Evolutionary conservation across 768 basidiomycete genomes (phyloP).

Genomic region (Agaricus subrufescens): DNA sequence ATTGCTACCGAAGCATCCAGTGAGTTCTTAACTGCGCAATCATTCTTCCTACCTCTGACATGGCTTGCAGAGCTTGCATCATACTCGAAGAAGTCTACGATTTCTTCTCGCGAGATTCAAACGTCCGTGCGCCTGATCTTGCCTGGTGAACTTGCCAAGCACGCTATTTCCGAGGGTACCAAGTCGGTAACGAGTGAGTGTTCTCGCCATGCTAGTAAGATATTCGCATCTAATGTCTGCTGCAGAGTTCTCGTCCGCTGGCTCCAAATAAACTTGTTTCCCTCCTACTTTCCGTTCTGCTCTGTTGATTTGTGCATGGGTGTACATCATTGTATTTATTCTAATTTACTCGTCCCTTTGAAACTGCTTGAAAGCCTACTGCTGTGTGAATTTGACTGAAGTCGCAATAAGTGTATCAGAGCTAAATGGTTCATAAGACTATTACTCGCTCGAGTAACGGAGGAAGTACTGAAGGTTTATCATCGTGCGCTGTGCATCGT

Average conservation of each 20-base stretch:
- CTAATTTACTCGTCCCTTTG: constrained; percentile 4
- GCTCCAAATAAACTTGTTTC: constrained; percentile 11
- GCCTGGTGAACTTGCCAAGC: constrained; percentile 96
- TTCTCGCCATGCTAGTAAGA: background rate
- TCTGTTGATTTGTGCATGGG: constrained; percentile 12
- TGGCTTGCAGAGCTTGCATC: constrained; percentile 74
- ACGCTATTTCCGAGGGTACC: constrained; percentile 94
- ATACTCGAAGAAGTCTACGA: constrained; percentile 99
- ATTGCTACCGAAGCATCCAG: constrained; percentile 89
- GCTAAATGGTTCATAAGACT: too few species aligned
- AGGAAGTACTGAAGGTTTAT: too few species aligned
- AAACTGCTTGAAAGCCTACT: background rate
- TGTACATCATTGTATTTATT: constrained; percentile 16
- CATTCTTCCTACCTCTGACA: constrained; percentile 5
- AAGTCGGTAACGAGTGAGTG: constrained; percentile 52
- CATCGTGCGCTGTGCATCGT: too few species aligned
- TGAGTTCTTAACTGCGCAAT: constrained; percentile 26
- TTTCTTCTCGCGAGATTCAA: constrained; percentile 97
- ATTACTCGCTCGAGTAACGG: too few species aligned
- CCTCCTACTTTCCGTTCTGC: constrained; percentile 1
- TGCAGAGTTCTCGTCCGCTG: constrained; percentile 16
- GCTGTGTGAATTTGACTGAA: background rate
- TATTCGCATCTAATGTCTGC: background rate
- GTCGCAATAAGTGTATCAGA: too few species aligned
- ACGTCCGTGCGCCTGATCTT: constrained; percentile 94